phyloP scores from a whole-genome alignment of 2,329 filamentous ascomycete genomes.

The Canariomyces notabilis region DNA sequence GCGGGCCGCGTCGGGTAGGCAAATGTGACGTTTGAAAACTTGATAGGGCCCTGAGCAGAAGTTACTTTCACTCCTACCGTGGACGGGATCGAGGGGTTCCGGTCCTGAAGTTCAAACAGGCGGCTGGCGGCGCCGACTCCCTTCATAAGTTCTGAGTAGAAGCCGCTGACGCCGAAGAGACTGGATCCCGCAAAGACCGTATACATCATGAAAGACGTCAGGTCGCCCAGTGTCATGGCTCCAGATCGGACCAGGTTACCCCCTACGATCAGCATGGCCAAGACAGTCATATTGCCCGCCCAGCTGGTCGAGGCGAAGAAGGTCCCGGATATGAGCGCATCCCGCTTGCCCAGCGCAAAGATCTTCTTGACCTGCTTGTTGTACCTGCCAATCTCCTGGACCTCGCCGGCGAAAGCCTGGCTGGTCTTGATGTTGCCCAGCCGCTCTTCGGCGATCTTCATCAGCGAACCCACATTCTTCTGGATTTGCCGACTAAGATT shows the following conservation, averaged over 20 bases:
- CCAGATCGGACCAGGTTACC: constrained; percentile 85
- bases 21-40: constrained; percentile 80
- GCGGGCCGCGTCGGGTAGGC: constrained; percentile 91
- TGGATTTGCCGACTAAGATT: constrained; percentile 90
- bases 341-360: constrained; percentile 79
- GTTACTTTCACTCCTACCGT: constrained; percentile 74
- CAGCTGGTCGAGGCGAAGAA: constrained; percentile 87
- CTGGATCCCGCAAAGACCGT: constrained; percentile 81
- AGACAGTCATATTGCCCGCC: constrained; percentile 93
- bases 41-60: constrained; percentile 83
- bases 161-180: constrained; percentile 88
- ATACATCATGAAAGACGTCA: constrained; percentile 98
- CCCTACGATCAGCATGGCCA: constrained; percentile 84
- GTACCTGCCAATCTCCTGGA: constrained; percentile 84
- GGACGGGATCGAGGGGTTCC: constrained; percentile 77
- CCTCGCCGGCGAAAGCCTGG: constrained; percentile 91
- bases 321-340: constrained; percentile 81
- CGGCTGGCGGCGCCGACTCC: constrained; percentile 95
- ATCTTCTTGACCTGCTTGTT: constrained; percentile 89
- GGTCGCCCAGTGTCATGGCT: constrained; percentile 80
- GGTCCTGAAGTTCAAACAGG: constrained; percentile 91
- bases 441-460: constrained; percentile 97
- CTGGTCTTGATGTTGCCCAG: constrained; percentile 94
- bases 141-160: constrained; percentile 99
- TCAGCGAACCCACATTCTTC: constrained; percentile 84